These are phyloP conservation scores for Nyssa sinensis DNA, from an alignment of 148 eudicot species.

Conservation along the genomic window DNA sequence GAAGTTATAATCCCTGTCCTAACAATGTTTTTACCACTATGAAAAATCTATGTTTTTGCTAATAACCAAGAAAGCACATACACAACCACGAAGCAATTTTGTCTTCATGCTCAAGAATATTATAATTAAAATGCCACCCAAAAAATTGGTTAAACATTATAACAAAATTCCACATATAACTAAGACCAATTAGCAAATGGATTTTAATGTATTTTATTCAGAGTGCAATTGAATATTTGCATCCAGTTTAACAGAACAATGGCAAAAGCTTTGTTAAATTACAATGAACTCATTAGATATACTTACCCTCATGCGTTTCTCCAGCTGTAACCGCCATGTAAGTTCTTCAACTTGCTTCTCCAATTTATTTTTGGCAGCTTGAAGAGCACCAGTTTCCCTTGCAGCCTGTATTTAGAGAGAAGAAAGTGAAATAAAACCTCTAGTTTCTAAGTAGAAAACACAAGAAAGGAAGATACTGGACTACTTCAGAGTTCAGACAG, in stretches of 20 bases:
- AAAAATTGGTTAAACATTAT: background rate
- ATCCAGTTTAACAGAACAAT: background rate
- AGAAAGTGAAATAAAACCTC: conserved; percentile 3
- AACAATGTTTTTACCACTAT: background rate
- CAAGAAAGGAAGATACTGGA: background rate
- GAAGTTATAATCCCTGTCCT: background rate
- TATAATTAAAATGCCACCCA: background rate
- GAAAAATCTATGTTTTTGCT: background rate
- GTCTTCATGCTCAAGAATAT: background rate
- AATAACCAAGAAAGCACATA: background rate
- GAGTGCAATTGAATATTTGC: background rate
- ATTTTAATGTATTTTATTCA: background rate
- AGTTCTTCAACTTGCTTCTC: conserved; percentile 99
- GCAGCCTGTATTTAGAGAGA: conserved; percentile 64
- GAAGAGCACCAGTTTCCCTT: conserved; percentile 96
- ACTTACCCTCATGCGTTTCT: conserved; percentile 96
- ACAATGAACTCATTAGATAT: background rate
- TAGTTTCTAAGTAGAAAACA: background rate
- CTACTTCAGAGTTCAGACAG: background rate
- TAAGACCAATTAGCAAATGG: background rate
- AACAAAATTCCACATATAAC: background rate
- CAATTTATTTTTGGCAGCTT: conserved; percentile 98
- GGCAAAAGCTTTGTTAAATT: background rate
- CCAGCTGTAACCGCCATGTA: conserved; percentile 93
- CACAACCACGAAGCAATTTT: background rate